Evolutionary conservation across 805 yeast species (phyloP), one percentile per base, ranked within the genome.

Genomic region (Wickerhamomyces tratensis): DNA sequence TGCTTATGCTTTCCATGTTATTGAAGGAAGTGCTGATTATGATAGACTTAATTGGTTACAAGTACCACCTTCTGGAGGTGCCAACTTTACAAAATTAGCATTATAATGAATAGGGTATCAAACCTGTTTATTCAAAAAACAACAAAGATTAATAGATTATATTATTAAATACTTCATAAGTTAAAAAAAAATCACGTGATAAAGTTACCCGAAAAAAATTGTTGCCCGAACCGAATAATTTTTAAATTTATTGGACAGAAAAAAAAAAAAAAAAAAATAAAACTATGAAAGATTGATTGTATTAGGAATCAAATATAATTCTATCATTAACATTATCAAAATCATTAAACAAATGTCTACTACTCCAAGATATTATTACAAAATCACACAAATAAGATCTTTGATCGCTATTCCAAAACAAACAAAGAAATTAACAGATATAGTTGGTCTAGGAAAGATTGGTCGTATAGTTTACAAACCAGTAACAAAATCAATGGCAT

Each of bases 391-490:
- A 54, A 65, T 72, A 41, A 76, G 94, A 58, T 88, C 97, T 2
- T 72, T 87, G 6, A 88, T 91, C 47, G 96, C 96, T 1, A 70
- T 87, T 54, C 95, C 96, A 11, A 74, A 78, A 43, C 63, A 69
- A 37, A 74, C 74, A 44, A 76, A 82, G 49, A 74, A 74, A 45
- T 79, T 88, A 8, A 76, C 86, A 27, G 65, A 71, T 44, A 72
- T 83, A 7, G 68, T 91, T 46, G 98, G 98, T 0, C 74, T 91
- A 41, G 74, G 71, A 42, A 77, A 72, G 53, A 77, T 93, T 52
- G 86, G 89, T 41, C 79, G 80, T 35, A 74, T 81, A 2, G 80
- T 78, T 3, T 89, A 82, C 63, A 89, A 79, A 54, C 64, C 66
- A 39, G 86, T 85, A 5, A 71, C 82, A 11, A 88, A 94, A 13